These are phyloP conservation scores for Rhizodiscina lignyota DNA, from an alignment of 495 filamentous ascomycete genomes.

Conservation along the genomic window DNA sequence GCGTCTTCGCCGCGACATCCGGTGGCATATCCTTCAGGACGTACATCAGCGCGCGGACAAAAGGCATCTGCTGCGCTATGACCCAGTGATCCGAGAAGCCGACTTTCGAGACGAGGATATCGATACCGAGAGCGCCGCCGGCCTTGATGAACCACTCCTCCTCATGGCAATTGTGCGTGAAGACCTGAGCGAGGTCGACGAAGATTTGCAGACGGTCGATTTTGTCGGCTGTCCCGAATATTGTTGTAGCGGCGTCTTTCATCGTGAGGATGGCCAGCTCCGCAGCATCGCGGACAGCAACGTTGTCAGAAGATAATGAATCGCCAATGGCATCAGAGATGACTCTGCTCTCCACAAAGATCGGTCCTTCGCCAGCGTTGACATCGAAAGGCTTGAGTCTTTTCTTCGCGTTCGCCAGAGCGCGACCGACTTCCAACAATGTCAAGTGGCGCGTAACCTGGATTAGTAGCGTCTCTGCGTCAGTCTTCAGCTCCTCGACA, in stretches of 20 bases:
- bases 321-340: slow-evolving; percentile 81
- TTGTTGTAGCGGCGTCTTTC: slow-evolving; percentile 56
- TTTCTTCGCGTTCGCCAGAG: slow-evolving; percentile 60
- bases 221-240: slow-evolving; percentile 60
- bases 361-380: slow-evolving; percentile 65
- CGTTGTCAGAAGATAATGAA: slow-evolving; percentile 66
- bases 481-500: slow-evolving; percentile 56
- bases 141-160: slow-evolving; percentile 97
- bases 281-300: slow-evolving; percentile 67
- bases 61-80: slow-evolving; percentile 60
- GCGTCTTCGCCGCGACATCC: slow-evolving; percentile 76
- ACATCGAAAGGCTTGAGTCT: slow-evolving; percentile 62
- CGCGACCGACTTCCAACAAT: slow-evolving; percentile 73
- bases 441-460: slow-evolving; percentile 81
- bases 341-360: slow-evolving; percentile 69
- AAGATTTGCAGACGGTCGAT: slow-evolving; percentile 68
- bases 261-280: slow-evolving; percentile 58
- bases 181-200: slow-evolving; percentile 55
- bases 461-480: slow-evolving; percentile 54
- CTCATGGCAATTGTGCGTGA: slow-evolving; percentile 87
- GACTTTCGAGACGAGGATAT: slow-evolving; percentile 60
- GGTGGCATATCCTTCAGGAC: slow-evolving; percentile 94
- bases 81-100: slow-evolving; percentile 76
- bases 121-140: slow-evolving; percentile 78
- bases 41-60: slow-evolving; percentile 74